A percentile compares a stretch with the other conserved stretches of the same genome.
Evolutionary conservation across 306 rosid genomes (phyloP).

Genomic region (Prunus campanulata): DNA sequence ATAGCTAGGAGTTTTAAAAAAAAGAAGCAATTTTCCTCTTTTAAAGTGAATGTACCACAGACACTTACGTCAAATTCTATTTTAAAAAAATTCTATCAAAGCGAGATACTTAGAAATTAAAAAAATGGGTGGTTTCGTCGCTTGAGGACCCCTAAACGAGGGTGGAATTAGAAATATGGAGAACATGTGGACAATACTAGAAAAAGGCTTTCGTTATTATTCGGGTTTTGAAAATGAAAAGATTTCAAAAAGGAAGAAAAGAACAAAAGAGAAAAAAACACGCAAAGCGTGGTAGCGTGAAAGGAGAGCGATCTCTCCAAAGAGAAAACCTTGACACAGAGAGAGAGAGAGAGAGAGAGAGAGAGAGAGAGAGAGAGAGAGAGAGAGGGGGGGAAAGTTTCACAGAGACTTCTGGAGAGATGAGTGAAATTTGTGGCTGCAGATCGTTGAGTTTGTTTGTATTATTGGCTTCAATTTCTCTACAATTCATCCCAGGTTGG

Average conservation of each 20-base stretch:
- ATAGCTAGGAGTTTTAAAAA: too few species aligned
- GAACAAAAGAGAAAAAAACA: not conserved
- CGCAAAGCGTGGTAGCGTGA: not conserved
- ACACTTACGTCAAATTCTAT: too few species aligned
- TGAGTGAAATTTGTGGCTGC: conserved; percentile 37
- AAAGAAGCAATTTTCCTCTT: too few species aligned
- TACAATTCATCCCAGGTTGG: conserved; percentile 47
- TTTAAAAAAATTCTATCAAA: too few species aligned
- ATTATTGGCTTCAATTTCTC: conserved; percentile 30
- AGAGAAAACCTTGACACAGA: not conserved
- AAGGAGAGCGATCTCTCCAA: conserved; percentile 16
- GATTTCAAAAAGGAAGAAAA: too few species aligned
- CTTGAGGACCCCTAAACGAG: not conserved
- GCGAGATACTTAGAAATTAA: too few species aligned
- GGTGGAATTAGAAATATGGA: not conserved
- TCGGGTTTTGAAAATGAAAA: not conserved
- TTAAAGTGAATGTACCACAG: too few species aligned
- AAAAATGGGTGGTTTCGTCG: too few species aligned
- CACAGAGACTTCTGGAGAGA: conserved; percentile 19
- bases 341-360: not conserved
- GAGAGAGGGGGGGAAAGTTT: not conserved
- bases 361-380: too few species aligned
- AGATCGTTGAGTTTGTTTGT: conserved; percentile 33
- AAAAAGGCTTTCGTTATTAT: not conserved
- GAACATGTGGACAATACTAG: not conserved